Percentiles rank a stretch among this genome's conserved stretches.
Evolutionary conservation across 352 stramenopile species (phyloP).

Genomic region (Globisporangium solare): DNA sequence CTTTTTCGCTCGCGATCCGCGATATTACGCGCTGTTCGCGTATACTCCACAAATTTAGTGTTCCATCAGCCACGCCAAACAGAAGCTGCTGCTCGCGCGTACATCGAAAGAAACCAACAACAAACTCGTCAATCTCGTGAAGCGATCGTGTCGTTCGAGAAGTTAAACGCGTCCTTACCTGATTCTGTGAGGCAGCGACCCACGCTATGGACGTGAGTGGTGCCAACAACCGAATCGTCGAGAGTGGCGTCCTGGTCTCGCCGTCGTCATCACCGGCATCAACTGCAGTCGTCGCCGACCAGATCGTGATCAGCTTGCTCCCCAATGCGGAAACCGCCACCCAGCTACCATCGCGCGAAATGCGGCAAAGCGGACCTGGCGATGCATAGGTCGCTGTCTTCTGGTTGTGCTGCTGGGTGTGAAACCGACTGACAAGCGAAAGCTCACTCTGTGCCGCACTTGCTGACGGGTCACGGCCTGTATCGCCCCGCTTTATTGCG

Average conservation of each 20-base stretch:
- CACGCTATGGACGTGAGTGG: constrained; percentile 7
- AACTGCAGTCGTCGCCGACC: background rate
- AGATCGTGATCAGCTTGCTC: constrained; percentile 4
- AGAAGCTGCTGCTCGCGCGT: constrained; percentile 6
- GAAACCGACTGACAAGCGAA: constrained; percentile 1
- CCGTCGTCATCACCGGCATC: background rate
- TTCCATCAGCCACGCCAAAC: constrained; percentile 11
- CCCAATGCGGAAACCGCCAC: constrained; percentile 1
- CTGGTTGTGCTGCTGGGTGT: background rate
- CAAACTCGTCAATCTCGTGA: too few relatives aligned
- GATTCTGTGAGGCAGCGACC: background rate
- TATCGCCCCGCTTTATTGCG: too few relatives aligned
- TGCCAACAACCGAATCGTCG: constrained; percentile 7
- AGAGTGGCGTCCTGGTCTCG: background rate
- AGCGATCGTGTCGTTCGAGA: background rate
- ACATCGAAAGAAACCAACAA: too few relatives aligned
- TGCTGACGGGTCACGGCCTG: too few relatives aligned
- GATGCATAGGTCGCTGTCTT: background rate
- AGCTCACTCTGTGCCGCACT: background rate
- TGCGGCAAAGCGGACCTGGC: background rate
- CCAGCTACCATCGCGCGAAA: constrained; percentile 1
- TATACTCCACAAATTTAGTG: constrained; percentile 13
- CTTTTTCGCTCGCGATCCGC: background rate
- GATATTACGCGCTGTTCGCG: background rate
- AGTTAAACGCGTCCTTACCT: constrained; percentile 3